phyloP scores from a whole-genome alignment of 1,284 basidiomycete species.

The Puccinia novopanici region DNA sequence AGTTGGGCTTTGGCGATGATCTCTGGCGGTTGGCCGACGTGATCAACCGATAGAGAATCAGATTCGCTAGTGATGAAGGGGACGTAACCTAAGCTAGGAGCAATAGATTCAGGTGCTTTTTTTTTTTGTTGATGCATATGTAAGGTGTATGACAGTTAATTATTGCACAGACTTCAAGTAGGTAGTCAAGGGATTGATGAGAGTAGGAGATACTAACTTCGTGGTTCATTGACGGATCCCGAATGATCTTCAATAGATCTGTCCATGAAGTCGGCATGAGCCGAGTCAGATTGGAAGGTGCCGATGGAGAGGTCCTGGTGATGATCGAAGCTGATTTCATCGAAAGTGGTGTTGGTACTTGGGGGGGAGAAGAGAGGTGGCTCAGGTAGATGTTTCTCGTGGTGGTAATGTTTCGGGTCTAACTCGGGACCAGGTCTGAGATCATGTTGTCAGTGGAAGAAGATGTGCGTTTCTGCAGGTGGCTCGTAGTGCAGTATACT shows the following conservation, averaged over 20 bases:
- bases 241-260: not conserved
- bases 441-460: no score
- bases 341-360: constrained; percentile 5
- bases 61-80: constrained; percentile 3
- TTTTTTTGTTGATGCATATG: not conserved
- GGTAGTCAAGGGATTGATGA: not conserved
- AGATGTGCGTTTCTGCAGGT: not conserved
- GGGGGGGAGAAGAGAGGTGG: constrained; percentile 16
- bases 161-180: not conserved
- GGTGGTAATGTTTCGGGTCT: constrained; percentile 8
- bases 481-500: not conserved
- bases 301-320: not conserved
- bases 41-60: constrained; percentile 7
- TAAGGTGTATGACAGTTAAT: not conserved
- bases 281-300: not conserved
- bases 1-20: constrained; percentile 3
- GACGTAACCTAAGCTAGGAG: constrained; percentile 16
- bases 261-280: not conserved
- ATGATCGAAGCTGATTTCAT: constrained; percentile 11
- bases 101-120: constrained; percentile 27
- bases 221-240: not conserved
- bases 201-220: not conserved
- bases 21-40: not conserved
- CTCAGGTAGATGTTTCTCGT: not conserved
- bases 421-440: constrained; percentile 5